These are phyloP conservation scores for Ceratocystis destructans DNA, from an alignment of 2,329 filamentous ascomycete species.

Conservation along the genomic window DNA sequence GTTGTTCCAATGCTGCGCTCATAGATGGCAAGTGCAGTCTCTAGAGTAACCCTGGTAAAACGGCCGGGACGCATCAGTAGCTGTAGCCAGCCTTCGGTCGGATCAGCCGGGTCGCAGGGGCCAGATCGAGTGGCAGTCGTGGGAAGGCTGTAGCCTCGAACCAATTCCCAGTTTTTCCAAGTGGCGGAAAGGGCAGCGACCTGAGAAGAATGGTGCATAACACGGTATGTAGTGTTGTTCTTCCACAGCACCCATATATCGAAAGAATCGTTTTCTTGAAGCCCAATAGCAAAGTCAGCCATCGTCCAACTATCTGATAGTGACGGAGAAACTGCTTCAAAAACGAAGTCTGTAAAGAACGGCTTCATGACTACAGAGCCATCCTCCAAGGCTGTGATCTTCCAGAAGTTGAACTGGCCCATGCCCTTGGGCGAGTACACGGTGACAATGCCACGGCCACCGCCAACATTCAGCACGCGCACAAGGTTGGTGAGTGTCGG, in stretches of 20 bases:
- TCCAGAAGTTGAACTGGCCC: slow-evolving; percentile 93
- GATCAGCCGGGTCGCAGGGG: slow-evolving; percentile 51
- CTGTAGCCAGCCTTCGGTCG: slow-evolving; percentile 73
- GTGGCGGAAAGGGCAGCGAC: slow-evolving; percentile 46
- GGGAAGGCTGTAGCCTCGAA: slow-evolving; percentile 45
- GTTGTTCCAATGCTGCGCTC: slow-evolving; percentile 44
- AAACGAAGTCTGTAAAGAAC: slow-evolving; percentile 46
- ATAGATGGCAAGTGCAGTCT: slow-evolving; percentile 72
- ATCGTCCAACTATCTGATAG: slow-evolving; percentile 67
- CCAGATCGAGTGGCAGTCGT: slow-evolving; percentile 42
- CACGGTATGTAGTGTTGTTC: slow-evolving; percentile 64
- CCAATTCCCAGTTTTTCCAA: slow-evolving; percentile 60
- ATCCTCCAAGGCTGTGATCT: slow-evolving; percentile 49
- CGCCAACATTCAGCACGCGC: slow-evolving; percentile 48
- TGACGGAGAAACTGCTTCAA: slow-evolving; percentile 49
- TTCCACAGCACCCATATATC: slow-evolving; percentile 71
- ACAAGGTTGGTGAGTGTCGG: slow-evolving; percentile 66
- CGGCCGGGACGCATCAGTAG: slow-evolving; percentile 72
- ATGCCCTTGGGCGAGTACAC: slow-evolving; percentile 80
- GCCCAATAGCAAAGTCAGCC: slow-evolving; percentile 56
- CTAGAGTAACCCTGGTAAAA: slow-evolving; percentile 65
- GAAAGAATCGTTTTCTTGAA: slow-evolving; percentile 39
- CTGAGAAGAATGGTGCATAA: slow-evolving; percentile 60
- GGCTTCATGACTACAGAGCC: slow-evolving; percentile 55
- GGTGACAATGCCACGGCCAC: slow-evolving; percentile 46